Percentiles rank a stretch among this genome's conserved stretches.
phyloP scores from a whole-genome alignment of 2,329 filamentous ascomycete genomes.

The Aureobasidium namibiae region DNA sequence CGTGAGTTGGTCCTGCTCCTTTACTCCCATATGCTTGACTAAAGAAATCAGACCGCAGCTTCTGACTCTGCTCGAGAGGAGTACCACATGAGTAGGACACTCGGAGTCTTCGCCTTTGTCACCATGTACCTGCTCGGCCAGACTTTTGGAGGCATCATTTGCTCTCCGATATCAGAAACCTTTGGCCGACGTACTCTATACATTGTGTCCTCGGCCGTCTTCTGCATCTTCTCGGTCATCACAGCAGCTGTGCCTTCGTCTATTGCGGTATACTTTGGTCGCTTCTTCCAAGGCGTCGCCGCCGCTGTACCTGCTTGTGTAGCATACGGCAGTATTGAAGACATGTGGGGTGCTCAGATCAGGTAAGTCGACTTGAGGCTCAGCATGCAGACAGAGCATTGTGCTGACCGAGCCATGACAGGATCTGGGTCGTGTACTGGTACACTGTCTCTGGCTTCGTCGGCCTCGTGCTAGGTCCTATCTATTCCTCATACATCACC shows the following conservation, averaged over 20 bases:
- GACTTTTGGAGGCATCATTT: slow-evolving; percentile 28
- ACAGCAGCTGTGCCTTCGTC: slow-evolving; percentile 30
- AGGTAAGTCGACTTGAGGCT: background rate
- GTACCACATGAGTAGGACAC: slow-evolving; percentile 15
- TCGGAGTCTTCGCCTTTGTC: slow-evolving; percentile 18
- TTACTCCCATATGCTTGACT: background rate
- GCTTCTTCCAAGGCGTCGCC: slow-evolving; percentile 36
- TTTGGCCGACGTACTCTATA: slow-evolving; percentile 30
- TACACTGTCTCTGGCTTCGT: slow-evolving; percentile 37
- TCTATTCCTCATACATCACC: slow-evolving; percentile 36
- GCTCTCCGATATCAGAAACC: slow-evolving; percentile 31
- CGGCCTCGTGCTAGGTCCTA: slow-evolving; percentile 36
- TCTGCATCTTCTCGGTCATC: slow-evolving; percentile 27
- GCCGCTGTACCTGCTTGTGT: slow-evolving; percentile 41
- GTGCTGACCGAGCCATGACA: background rate
- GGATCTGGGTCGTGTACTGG: slow-evolving; percentile 40
- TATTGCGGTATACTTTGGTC: slow-evolving; percentile 31
- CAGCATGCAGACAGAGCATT: background rate
- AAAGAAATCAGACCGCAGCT: slow-evolving; percentile 15
- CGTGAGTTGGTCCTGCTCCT: background rate
- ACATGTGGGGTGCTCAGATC: slow-evolving; percentile 37
- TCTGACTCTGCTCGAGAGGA: slow-evolving; percentile 15
- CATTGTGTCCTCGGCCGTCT: slow-evolving; percentile 24
- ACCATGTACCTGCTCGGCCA: slow-evolving; percentile 29
- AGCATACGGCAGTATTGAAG: slow-evolving; percentile 40